These are phyloP conservation scores for Hanseniaspora uvarum DNA, from an alignment of 1,139 yeast species.

Conservation along the genomic window DNA sequence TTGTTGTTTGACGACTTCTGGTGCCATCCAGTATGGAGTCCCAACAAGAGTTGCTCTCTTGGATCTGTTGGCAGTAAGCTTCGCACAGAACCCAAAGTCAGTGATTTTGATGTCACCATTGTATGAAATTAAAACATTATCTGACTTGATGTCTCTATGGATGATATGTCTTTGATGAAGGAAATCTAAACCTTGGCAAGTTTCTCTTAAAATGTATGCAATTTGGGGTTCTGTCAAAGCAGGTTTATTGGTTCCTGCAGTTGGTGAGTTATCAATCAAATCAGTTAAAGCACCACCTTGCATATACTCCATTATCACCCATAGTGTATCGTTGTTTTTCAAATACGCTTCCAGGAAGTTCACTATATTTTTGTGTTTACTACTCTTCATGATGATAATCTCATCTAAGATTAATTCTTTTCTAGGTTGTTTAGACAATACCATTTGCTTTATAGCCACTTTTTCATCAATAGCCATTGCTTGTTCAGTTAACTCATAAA, in stretches of 20 bases:
- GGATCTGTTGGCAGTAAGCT: constrained; percentile 80
- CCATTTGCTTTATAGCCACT: constrained; percentile 94
- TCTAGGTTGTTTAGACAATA: constrained; percentile 81
- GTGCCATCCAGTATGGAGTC: constrained; percentile 99
- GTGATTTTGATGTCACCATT: constrained; percentile 88
- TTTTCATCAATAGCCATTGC: constrained; percentile 36
- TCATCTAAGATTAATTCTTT: constrained; percentile 91
- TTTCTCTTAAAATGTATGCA: constrained; percentile 81
- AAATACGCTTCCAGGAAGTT: constrained; percentile 83
- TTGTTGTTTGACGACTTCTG: constrained; percentile 93
- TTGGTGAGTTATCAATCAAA: constrained; percentile 61
- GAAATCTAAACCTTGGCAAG: constrained; percentile 83
- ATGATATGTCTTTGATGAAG: constrained; percentile 84
- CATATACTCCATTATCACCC: constrained; percentile 97
- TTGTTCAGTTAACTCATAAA: constrained; percentile 25
- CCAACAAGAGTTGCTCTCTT: constrained; percentile 98
- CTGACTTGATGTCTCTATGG: constrained; percentile 93
- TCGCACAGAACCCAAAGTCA: constrained; percentile 97
- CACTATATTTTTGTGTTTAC: constrained; percentile 84
- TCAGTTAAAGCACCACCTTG: constrained; percentile 86
- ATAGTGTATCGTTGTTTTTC: constrained; percentile 51
- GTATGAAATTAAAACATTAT: constrained; percentile 78
- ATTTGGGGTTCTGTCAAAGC: constrained; percentile 64
- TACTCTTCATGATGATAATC: constrained; percentile 88
- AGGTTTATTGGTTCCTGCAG: constrained; percentile 32